Conservation (phyloP, 257 asterid species). For the Nicotiana benthamiana region DNA sequence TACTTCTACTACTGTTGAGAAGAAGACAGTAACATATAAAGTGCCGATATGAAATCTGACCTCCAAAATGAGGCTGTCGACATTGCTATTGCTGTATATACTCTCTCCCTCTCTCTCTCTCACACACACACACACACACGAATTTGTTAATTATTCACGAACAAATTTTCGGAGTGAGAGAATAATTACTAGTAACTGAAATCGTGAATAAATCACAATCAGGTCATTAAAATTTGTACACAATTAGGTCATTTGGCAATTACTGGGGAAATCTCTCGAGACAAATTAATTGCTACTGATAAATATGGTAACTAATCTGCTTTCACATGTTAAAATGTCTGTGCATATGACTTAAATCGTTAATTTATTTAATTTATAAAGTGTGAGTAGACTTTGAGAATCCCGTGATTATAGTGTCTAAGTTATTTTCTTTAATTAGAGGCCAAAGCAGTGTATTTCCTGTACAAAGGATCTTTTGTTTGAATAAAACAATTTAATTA, state of each 20-base stretch:
- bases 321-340: no score
- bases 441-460: neutral
- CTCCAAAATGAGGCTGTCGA: slow-evolving; percentile 84
- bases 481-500: no score
- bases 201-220: neutral
- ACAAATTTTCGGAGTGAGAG: neutral
- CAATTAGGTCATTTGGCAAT: no score
- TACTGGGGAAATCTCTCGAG: no score
- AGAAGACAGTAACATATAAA: slow-evolving; percentile 62
- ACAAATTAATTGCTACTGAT: no score
- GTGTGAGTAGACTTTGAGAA: neutral
- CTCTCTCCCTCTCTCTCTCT: slow-evolving; percentile 10
- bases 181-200: neutral
- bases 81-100: slow-evolving; percentile 63
- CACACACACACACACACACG: neutral
- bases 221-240: no score
- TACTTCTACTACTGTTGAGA: slow-evolving; percentile 26
- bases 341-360: no score
- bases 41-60: slow-evolving; percentile 86
- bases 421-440: neutral
- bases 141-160: neutral
- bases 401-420: neutral
- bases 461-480: neutral
- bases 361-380: neutral
- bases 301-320: no score